phyloP scores from a whole-genome alignment of 441 rosid genomes.

The Populus trichocarpa region DNA sequence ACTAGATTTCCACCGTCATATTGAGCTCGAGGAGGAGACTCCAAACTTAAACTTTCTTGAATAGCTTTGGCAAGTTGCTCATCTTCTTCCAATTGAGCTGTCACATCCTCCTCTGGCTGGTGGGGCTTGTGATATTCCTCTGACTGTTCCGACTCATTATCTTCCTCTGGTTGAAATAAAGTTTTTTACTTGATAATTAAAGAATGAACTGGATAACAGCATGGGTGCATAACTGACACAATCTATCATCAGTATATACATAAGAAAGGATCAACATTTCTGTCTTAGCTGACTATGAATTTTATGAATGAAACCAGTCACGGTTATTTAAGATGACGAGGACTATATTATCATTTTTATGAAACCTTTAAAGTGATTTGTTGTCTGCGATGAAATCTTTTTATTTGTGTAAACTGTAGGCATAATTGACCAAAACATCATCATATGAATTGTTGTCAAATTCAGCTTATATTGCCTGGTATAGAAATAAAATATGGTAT shows the following conservation, averaged over 20 bases:
- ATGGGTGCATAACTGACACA: not conserved
- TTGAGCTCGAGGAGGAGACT: conserved; percentile 49
- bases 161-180: conserved; percentile 35
- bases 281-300: not conserved
- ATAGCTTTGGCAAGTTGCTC: conserved; percentile 73
- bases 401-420: not conserved
- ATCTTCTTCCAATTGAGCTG: conserved; percentile 71
- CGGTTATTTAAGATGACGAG: not conserved
- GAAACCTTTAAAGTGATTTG: not conserved
- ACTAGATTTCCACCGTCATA: conserved; percentile 36
- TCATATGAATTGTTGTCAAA: not conserved
- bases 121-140: conserved; percentile 33
- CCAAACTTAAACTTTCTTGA: conserved; percentile 61
- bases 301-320: not conserved
- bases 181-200: not conserved
- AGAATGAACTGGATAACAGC: not conserved
- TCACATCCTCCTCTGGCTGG: conserved; percentile 34
- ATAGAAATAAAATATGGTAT: not conserved
- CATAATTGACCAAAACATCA: not conserved
- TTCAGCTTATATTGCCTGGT: not conserved
- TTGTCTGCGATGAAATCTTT: not conserved
- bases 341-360: not conserved
- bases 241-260: not conserved
- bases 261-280: not conserved
- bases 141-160: conserved; percentile 24